phyloP scores from a whole-genome alignment of 2,329 filamentous ascomycete species.

The Diaporthe sp. region DNA sequence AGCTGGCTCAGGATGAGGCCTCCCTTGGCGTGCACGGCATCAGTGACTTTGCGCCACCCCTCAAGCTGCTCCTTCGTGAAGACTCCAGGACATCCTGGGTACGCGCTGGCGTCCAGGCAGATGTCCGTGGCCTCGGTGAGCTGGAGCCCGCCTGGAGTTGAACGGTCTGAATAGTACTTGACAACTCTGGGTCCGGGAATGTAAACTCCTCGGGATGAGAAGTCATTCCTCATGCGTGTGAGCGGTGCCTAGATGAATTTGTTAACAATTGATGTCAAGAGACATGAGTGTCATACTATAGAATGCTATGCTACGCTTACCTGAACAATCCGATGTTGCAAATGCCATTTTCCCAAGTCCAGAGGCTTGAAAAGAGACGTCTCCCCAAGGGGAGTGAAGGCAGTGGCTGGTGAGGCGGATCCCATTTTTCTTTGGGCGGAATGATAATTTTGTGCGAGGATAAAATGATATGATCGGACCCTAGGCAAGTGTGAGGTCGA shows the following conservation, averaged over 20 bases:
- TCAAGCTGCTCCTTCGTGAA: conserved; percentile 47
- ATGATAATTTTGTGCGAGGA: too few relatives aligned
- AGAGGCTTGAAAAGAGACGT: conserved; percentile 51
- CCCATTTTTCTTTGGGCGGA: conserved; percentile 9
- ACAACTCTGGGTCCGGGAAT: conserved; percentile 47
- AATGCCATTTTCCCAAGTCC: conserved; percentile 48
- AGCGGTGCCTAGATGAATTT: conserved; percentile 42
- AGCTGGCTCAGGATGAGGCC: conserved; percentile 70
- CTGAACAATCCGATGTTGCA: conserved; percentile 54
- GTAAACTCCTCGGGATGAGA: conserved; percentile 49
- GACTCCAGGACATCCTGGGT: conserved; percentile 47
- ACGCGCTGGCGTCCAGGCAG: conserved; percentile 45
- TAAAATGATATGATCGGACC: not conserved
- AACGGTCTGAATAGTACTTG: conserved; percentile 50
- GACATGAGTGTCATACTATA: not conserved
- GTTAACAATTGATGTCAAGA: not conserved
- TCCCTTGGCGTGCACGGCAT: conserved; percentile 70
- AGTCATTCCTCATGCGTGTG: conserved; percentile 48
- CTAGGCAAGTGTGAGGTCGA: not conserved
- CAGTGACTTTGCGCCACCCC: conserved; percentile 62
- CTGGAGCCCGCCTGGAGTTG: conserved; percentile 48
- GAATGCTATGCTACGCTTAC: conserved; percentile 40
- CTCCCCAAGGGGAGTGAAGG: conserved; percentile 40
- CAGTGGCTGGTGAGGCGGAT: conserved; percentile 12
- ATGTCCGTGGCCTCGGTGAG: conserved; percentile 49